Evolutionary conservation across 1,284 basidiomycete species (phyloP).

Genomic region (Ceratobasidium sp.): DNA sequence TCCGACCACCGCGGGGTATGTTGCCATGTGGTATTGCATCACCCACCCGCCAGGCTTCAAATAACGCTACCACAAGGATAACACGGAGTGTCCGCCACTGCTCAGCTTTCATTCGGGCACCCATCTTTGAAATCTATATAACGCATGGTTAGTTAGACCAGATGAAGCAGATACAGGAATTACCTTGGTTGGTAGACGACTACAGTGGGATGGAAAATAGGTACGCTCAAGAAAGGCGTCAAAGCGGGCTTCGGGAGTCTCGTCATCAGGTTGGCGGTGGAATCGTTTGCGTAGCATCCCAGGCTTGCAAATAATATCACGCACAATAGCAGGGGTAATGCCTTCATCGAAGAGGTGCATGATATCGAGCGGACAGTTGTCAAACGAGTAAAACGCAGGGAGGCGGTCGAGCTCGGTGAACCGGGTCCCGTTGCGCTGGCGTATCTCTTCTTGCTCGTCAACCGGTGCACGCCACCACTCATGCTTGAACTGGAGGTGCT

Average conservation of each 20-base stretch:
- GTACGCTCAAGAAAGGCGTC: not conserved
- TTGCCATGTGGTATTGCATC: not conserved
- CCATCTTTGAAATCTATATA: not conserved
- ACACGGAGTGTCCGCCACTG: not conserved
- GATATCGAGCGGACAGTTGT: not conserved
- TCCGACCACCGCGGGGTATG: constrained; percentile 2
- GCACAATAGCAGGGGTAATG: not conserved
- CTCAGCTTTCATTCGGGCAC: not conserved
- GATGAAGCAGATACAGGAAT: too few species aligned
- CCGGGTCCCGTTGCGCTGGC: not conserved
- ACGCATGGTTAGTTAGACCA: not conserved
- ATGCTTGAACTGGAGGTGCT: constrained; percentile 1
- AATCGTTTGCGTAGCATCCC: not conserved
- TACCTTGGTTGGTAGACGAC: not conserved
- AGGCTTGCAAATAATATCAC: not conserved
- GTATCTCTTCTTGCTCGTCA: not conserved
- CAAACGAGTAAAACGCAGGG: not conserved
- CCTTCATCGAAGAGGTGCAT: constrained; percentile 10
- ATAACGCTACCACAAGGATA: not conserved
- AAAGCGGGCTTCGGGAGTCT: not conserved
- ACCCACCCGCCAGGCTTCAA: constrained; percentile 1
- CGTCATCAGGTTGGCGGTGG: not conserved
- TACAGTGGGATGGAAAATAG: constrained; percentile 7
- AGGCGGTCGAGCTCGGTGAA: constrained; percentile 15
- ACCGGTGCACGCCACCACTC: not conserved